Conservation (phyloP, 2,329 filamentous ascomycete species). For the Moelleriella libera region DNA sequence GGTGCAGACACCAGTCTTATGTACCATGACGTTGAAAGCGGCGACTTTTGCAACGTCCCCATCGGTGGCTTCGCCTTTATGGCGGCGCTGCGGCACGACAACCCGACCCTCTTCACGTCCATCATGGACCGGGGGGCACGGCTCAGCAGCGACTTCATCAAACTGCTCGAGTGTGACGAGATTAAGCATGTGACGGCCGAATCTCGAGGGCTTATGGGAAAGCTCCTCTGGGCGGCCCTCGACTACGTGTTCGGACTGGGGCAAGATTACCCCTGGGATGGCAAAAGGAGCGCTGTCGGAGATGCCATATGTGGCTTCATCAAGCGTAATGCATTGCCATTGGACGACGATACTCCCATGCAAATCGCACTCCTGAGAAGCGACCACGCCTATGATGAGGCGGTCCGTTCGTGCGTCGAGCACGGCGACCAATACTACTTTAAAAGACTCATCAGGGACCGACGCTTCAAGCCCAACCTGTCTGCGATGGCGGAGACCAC, state of each 20-base stretch:
- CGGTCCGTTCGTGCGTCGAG: constrained; percentile 4
- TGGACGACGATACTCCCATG: background rate
- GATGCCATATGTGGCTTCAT: background rate
- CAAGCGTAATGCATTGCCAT: constrained; percentile 6
- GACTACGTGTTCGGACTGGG: background rate
- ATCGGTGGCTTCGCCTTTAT: constrained; percentile 2
- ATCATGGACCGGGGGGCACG: background rate
- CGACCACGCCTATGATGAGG: constrained; percentile 7
- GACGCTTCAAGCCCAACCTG: constrained; percentile 16
- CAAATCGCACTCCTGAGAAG: constrained; percentile 4
- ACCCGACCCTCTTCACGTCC: background rate
- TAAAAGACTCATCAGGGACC: constrained; percentile 13
- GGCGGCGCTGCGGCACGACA: background rate
- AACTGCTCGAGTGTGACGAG: background rate
- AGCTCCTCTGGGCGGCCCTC: background rate
- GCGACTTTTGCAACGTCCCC: too few relatives aligned
- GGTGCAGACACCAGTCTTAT: background rate
- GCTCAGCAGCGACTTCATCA: background rate
- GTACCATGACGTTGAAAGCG: too few relatives aligned
- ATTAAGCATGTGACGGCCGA: background rate
- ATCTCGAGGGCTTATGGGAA: background rate
- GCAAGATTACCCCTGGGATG: constrained; percentile 1
- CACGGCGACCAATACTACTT: constrained; percentile 13
- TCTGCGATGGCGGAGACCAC: constrained; percentile 2
- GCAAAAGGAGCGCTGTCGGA: background rate